Percentiles rank a stretch among this genome's conserved stretches.
These are phyloP conservation scores for Chalara sp. DNA, from an alignment of 2,329 filamentous ascomycete genomes.

Conservation along the genomic window DNA sequence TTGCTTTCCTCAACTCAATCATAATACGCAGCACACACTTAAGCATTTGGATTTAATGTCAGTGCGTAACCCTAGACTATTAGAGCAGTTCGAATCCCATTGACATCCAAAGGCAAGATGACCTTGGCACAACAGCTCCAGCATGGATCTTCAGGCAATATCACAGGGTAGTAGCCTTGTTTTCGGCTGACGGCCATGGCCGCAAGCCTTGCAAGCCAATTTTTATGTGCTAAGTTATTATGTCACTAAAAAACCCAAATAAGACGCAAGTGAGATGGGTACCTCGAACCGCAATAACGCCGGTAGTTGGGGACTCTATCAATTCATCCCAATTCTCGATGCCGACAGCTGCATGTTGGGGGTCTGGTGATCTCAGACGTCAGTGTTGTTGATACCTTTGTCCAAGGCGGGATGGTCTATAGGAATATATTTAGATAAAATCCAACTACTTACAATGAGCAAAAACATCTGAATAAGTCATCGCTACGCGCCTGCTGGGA, in stretches of 20 bases:
- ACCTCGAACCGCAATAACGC: neutral
- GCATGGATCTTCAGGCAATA: constrained; percentile 2
- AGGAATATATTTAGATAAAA: neutral
- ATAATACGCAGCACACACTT: too few relatives aligned
- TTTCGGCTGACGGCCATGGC: constrained; percentile 12
- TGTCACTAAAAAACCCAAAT: too few relatives aligned
- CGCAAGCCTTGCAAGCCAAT: constrained; percentile 8
- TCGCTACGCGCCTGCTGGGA: neutral
- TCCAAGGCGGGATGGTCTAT: too few relatives aligned
- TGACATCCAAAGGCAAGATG: too few relatives aligned
- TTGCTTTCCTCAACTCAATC: too few relatives aligned
- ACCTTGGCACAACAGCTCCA: neutral
- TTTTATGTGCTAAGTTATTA: neutral
- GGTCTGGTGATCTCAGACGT: too few relatives aligned
- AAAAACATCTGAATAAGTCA: neutral
- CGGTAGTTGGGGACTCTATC: neutral
- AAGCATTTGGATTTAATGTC: too few relatives aligned
- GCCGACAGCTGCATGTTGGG: too few relatives aligned
- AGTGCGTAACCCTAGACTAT: too few relatives aligned
- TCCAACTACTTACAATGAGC: neutral
- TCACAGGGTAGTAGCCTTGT: neutral
- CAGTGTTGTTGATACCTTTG: too few relatives aligned
- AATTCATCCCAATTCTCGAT: constrained; percentile 7
- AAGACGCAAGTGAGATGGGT: too few relatives aligned
- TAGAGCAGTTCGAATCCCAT: too few relatives aligned